Base-by-base conservation (phyloP, 140 eudicot species). In the Bidens hawaiensis region DNA sequence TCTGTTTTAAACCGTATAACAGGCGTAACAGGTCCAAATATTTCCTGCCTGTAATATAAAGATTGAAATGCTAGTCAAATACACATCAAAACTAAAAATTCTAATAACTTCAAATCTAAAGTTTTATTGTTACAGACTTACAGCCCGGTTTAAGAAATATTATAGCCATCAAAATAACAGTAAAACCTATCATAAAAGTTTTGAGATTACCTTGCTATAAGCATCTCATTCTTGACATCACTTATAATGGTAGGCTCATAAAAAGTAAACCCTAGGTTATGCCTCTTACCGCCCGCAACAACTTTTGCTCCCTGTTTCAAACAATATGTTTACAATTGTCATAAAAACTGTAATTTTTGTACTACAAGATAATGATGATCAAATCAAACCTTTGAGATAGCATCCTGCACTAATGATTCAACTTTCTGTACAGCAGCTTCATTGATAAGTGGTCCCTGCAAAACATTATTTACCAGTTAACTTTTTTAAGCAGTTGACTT, bases 351-450 rank as follows among this genome's bases (percentile, higher is more conserved):
- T 24, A 25, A 13, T 23, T 4, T 0, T 46, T 46, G 25, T 18
- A 42, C 16, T 41, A 3, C 36, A 62, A 7, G 59, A 64, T 31
- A 47, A 3, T 47, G 6, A 54, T 13, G 27, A 55, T 22, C n/a
- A 38, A 50, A 33, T 67, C 82, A 64, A 65, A 90, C 97, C 95
- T 90, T 90, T 57, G 97, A 87, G 73, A 76, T 31, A 53, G 97
- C 97, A 75, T 90, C 94, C 78, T 90, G 78, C 65, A 88, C 72
- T 26, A 85, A 78, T 60, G 87, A 68, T 12, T 40, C 31, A 66
- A 90, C 97, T 91, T 90, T 90, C 54, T 84, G 81, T 30, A 87
- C 79, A 64, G 97, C 96, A 18, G 95, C 90, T 65, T 90, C 91
- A 66, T 84, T 90, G 38, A 90, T 87, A 56, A 90, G 89, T 48